phyloP scores from a whole-genome alignment of 345 rosid genomes.

The Populus ilicifolia region DNA sequence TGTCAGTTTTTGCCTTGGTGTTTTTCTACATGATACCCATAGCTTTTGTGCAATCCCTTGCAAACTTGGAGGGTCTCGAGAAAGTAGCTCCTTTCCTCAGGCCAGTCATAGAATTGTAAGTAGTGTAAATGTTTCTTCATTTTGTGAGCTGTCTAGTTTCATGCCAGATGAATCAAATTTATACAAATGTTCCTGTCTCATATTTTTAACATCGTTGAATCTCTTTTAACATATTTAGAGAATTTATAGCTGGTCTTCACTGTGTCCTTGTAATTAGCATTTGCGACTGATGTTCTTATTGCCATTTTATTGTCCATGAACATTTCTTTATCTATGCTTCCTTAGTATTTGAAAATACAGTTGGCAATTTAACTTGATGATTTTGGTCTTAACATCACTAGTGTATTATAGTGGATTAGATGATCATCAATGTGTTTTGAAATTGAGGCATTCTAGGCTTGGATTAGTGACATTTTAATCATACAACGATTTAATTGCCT shows the following conservation, averaged over 20 bases:
- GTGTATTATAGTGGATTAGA: neutral
- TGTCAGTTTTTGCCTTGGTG: slow-evolving; percentile 74
- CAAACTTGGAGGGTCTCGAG: slow-evolving; percentile 86
- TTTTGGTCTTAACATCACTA: neutral
- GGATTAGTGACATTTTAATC: neutral
- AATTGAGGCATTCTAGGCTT: neutral
- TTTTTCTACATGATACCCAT: slow-evolving; percentile 99
- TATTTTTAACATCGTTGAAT: neutral
- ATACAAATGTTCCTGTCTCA: neutral
- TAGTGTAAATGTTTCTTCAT: slow-evolving; percentile 9
- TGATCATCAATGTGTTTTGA: neutral
- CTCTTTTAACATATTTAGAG: neutral
- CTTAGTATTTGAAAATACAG: neutral
- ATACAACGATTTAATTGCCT: neutral
- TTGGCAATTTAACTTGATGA: neutral
- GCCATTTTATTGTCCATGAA: neutral
- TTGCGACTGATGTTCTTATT: neutral
- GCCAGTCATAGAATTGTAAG: slow-evolving; percentile 92
- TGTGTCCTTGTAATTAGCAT: neutral
- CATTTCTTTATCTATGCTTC: neutral
- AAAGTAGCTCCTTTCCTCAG: slow-evolving; percentile 90
- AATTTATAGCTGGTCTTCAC: neutral
- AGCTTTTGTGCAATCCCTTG: slow-evolving; percentile 97
- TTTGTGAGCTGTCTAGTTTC: neutral
- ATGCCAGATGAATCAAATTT: neutral